These are phyloP conservation scores for Plasmodium fragile DNA, from an alignment of 169 alveolate species.

Conservation along the genomic window DNA sequence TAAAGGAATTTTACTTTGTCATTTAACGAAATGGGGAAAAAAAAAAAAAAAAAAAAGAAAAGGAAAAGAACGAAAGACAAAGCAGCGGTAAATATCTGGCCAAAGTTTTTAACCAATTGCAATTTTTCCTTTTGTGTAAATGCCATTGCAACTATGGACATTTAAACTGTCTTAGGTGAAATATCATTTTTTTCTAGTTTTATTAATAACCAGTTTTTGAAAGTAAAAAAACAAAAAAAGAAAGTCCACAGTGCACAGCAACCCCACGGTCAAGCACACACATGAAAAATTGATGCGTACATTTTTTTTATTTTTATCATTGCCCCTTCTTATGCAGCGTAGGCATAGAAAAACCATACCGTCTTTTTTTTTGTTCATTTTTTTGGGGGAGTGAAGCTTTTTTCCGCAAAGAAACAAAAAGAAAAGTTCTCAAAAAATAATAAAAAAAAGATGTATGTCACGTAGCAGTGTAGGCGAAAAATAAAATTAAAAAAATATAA, in stretches of 20 bases:
- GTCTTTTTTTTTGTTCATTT: neutral
- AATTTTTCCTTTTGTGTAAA: neutral
- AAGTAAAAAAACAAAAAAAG: neutral
- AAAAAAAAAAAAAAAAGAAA: neutral
- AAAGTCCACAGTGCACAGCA: neutral
- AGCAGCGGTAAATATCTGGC: neutral
- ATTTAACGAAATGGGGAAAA: neutral
- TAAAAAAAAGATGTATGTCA: neutral
- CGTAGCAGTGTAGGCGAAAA: neutral
- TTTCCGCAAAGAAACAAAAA: neutral
- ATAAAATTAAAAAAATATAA: neutral
- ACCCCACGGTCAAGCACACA: neutral
- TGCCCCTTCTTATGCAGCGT: neutral
- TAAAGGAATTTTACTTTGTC: neutral
- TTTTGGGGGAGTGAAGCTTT: neutral
- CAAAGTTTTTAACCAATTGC: neutral
- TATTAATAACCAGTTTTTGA: neutral
- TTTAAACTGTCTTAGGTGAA: neutral
- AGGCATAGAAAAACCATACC: neutral
- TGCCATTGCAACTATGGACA: neutral
- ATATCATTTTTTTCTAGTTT: neutral
- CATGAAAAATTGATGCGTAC: neutral
- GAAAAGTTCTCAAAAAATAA: neutral
- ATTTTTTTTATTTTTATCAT: neutral
- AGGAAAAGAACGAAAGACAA: neutral